Evolutionary conservation across 2,329 filamentous ascomycete species (phyloP), one percentile per base, ranked within the genome.

Genomic region (Talaromyces sp.): DNA sequence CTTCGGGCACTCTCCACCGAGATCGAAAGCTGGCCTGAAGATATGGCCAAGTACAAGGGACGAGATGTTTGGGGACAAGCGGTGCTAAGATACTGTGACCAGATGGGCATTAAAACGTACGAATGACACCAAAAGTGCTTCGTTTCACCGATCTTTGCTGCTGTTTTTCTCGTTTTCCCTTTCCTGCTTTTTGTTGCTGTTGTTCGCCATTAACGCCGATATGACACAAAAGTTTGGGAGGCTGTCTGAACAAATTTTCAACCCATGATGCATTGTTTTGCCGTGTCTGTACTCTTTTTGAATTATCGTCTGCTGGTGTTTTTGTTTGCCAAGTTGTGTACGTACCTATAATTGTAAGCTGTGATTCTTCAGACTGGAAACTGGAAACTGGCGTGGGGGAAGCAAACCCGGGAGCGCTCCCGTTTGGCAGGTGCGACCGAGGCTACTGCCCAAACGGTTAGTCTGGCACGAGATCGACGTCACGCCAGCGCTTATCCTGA

Each of bases 11-110:
- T 81, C 26, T 75, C 70, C 7, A 76, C 68, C n/a, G 77, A 79
- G 59, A 73, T 80, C 56, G 68, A 68, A 43, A 79, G 73, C 26
- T 80, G 78, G 79, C 77, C 78, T 7, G 73, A 76, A 3, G 74
- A 76, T 48, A 75, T 79, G 60, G 72, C 71, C 17, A 68, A 70
- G 50, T 81, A 81, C 61, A 81, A 80, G 59, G 79, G 79, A 4
- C 70, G 71, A 41, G 69, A 72, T 27, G 68, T 77, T 35, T 81
- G 79, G 79, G 79, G 75, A 8, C 65, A 64, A 2, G 73, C 68
- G 19, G 72, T 75, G 4, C 57, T 77, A 60, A 72, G 74, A 32
- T 76, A 70, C 56, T 75, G 74, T 62, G 67, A 70, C 43, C 66
- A 65, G 60, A 69, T 65, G 50, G 60, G 61, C 53, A 54, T 59